Percentiles rank a stretch among this genome's conserved stretches.
Evolutionary conservation across 257 asterid species (phyloP).

Genomic region (Scutellaria barbata): DNA sequence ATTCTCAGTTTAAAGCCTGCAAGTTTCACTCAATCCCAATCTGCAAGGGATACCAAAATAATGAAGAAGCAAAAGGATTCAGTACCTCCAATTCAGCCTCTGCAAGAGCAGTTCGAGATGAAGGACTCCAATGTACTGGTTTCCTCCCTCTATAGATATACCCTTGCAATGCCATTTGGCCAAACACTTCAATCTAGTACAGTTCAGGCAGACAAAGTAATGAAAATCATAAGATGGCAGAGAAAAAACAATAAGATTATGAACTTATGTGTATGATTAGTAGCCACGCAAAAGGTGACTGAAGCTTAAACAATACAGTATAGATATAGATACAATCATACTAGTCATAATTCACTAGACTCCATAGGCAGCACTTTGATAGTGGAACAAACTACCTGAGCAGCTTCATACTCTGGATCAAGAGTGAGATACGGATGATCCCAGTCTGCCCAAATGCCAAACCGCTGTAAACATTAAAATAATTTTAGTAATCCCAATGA

Average conservation of each 20-base stretch:
- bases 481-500: slow-evolving; percentile 28
- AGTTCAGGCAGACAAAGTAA: slow-evolving; percentile 34
- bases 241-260: slow-evolving; percentile 24
- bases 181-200: slow-evolving; percentile 90
- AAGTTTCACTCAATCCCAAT: slow-evolving; percentile 6
- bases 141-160: slow-evolving; percentile 93
- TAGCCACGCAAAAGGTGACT: neutral
- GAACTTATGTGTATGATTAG: slow-evolving; percentile 15
- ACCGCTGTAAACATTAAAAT: slow-evolving; percentile 61
- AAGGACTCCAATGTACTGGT: slow-evolving; percentile 99
- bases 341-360: slow-evolving; percentile 27
- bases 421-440: slow-evolving; percentile 96
- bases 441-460: slow-evolving; percentile 98
- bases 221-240: slow-evolving; percentile 32
- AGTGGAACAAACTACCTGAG: slow-evolving; percentile 70
- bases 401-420: slow-evolving; percentile 99
- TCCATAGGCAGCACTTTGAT: slow-evolving; percentile 7
- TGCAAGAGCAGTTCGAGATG: slow-evolving; percentile 97
- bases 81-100: slow-evolving; percentile 98
- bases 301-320: slow-evolving; percentile 22
- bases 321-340: neutral
- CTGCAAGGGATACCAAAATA: slow-evolving; percentile 23
- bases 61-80: slow-evolving; percentile 29
- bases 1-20: slow-evolving; percentile 24
- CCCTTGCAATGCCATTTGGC: slow-evolving; percentile 89